A percentile compares a stretch with the other conserved stretches of the same genome.
These are phyloP conservation scores for Spergularia marina DNA, from an alignment of 148 eudicot species.

Conservation along the genomic window DNA sequence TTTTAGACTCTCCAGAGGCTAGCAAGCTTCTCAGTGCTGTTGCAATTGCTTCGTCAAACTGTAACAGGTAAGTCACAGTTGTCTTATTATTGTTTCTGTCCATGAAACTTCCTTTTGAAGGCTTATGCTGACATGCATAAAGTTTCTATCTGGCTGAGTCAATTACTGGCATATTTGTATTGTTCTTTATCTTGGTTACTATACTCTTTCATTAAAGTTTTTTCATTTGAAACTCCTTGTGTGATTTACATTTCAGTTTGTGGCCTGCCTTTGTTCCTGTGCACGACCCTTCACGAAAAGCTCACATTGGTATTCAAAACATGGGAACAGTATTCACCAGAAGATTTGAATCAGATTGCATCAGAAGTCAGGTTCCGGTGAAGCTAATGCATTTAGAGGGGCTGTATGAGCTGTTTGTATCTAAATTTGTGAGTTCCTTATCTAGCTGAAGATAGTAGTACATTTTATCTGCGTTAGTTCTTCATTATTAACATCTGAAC, in stretches of 20 bases:
- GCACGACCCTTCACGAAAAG: slow-evolving; percentile 89
- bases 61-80: slow-evolving; percentile 55
- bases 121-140: background rate
- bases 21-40: slow-evolving; percentile 97
- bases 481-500: background rate
- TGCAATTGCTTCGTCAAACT: slow-evolving; percentile 91
- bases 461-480: background rate
- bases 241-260: slow-evolving; percentile 42
- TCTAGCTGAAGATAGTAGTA: slow-evolving; percentile 4
- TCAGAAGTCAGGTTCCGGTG: slow-evolving; percentile 90
- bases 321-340: slow-evolving; percentile 93
- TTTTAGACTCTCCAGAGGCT: slow-evolving; percentile 93
- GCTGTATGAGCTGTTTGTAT: slow-evolving; percentile 79
- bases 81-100: background rate
- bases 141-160: background rate
- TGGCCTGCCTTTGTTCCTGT: slow-evolving; percentile 99
- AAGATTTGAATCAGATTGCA: slow-evolving; percentile 93
- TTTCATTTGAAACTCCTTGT: slow-evolving; percentile 14
- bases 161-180: background rate
- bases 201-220: slow-evolving; percentile 4
- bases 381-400: slow-evolving; percentile 99
- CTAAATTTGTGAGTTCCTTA: slow-evolving; percentile 79
- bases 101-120: background rate
- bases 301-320: slow-evolving; percentile 91
- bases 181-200: background rate